Conservation (phyloP, 345 rosid genomes). For the Acer yangbiense region DNA sequence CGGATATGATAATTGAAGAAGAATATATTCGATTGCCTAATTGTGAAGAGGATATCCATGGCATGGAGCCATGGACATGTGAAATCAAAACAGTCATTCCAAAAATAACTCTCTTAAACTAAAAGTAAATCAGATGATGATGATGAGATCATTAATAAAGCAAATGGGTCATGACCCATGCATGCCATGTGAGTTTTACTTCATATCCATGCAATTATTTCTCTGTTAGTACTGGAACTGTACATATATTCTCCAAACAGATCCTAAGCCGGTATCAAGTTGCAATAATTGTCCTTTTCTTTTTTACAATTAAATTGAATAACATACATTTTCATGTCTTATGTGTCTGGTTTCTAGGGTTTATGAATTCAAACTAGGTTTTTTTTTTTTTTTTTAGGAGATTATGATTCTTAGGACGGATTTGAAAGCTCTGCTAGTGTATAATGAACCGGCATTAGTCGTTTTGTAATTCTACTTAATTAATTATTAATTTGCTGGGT, state of each 20-base stretch:
- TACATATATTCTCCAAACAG: background rate
- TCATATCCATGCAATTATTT: background rate
- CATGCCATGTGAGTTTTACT: background rate
- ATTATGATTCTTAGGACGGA: background rate
- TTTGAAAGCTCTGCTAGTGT: conserved; percentile 19
- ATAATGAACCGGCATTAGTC: conserved; percentile 2
- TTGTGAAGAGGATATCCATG: background rate
- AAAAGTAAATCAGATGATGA: background rate
- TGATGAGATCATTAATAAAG: background rate
- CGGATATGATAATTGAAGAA: background rate
- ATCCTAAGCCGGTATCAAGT: background rate
- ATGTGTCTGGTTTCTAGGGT: background rate
- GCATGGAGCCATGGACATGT: background rate
- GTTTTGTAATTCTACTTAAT: background rate
- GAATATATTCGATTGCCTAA: background rate
- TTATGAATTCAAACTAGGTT: too few relatives aligned
- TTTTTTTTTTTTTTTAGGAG: background rate
- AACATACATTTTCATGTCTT: background rate
- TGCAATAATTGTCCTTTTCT: background rate
- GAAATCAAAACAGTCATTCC: background rate
- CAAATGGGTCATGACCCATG: background rate
- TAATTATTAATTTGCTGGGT: background rate
- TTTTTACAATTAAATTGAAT: background rate
- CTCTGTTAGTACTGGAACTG: background rate
- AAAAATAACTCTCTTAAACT: background rate